Evolutionary conservation across 345 rosid genomes (phyloP).

Genomic region (Hibiscus syriacus): DNA sequence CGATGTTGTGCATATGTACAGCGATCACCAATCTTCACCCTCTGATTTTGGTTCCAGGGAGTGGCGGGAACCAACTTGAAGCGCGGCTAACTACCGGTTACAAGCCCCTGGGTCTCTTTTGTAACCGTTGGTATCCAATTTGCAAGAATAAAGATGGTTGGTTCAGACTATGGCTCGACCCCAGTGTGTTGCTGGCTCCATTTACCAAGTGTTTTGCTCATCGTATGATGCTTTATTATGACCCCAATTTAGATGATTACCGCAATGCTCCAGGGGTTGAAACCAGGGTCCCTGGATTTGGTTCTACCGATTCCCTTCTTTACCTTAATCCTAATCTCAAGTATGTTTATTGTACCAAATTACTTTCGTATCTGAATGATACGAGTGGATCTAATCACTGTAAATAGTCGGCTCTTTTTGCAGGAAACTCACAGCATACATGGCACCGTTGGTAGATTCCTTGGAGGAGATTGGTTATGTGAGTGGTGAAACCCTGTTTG

Average conservation of each 20-base stretch:
- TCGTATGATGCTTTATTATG: slow-evolving; percentile 67
- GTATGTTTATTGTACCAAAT: slow-evolving; percentile 26
- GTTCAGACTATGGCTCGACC: slow-evolving; percentile 90
- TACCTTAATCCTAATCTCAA: slow-evolving; percentile 60
- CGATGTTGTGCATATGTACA: slow-evolving; percentile 34
- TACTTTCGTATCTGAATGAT: not conserved
- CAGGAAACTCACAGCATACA: slow-evolving; percentile 56
- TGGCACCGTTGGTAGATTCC: slow-evolving; percentile 57
- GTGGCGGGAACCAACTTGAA: slow-evolving; percentile 86
- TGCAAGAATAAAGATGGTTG: slow-evolving; percentile 50
- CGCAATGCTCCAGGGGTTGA: slow-evolving; percentile 66
- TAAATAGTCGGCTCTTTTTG: not conserved
- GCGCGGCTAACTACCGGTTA: slow-evolving; percentile 52
- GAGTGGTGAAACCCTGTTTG: slow-evolving; percentile 48
- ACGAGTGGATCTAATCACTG: not conserved
- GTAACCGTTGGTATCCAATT: slow-evolving; percentile 50
- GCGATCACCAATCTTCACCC: slow-evolving; percentile 46
- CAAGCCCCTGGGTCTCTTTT: slow-evolving; percentile 43
- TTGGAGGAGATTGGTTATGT: slow-evolving; percentile 53
- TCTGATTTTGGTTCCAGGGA: slow-evolving; percentile 66
- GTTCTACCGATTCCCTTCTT: slow-evolving; percentile 66
- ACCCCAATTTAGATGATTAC: slow-evolving; percentile 55
- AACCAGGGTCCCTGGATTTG: slow-evolving; percentile 57
- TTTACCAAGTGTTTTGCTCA: slow-evolving; percentile 66
- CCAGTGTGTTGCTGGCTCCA: slow-evolving; percentile 51